Base-by-base conservation (phyloP, 129 eudicot genomes). In the Heracleum sosnowskyi region DNA sequence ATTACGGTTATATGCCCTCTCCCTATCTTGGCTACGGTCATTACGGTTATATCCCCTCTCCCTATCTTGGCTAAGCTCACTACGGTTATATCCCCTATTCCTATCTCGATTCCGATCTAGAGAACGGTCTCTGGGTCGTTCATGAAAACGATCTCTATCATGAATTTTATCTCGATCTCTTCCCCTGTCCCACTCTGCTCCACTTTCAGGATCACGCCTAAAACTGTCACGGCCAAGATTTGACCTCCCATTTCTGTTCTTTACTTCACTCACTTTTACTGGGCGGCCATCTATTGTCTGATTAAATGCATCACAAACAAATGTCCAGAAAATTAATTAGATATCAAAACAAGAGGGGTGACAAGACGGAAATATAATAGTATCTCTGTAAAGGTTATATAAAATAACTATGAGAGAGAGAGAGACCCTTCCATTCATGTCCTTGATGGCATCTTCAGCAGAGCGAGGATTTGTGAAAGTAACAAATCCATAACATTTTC, bases 401-500 rank as follows among this genome's bases (percentile, higher is more conserved):
- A n/a, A 57, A 36, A 41, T 44, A 44, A 44, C 2, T 44, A 44
- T 44, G 57, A 49, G 57, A 4, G 57, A 45, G 44, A 64, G 57
- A 64, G 17, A 40, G 83, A 94, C 98, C 97, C 87, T 83, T 77
- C 97, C 97, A 42, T 95, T 85, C 98, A 95, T 91, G 57, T 88
- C 96, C 63, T 55, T 85, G 76, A 95, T 91, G 80, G 98, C 98
- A 80, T 91, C 86, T 78, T 77, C 80, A 18, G 96, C 97, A 81
- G 97, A 88, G 39, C 91, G 88, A 35, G 97, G 97, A 87, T 90
- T 95, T 53, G 89, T 91, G 53, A 87, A 95, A 41, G 98, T 91
- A 76, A 95, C 90, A 86, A 90, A 91, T 47, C 90, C 93, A 77
- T 86, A 94, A 86, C 93, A 89, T 82, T 87, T 94, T 35, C 97